phyloP scores from a whole-genome alignment of 2,329 filamentous ascomycete species.

The Ophiosphaerella herpotricha region DNA sequence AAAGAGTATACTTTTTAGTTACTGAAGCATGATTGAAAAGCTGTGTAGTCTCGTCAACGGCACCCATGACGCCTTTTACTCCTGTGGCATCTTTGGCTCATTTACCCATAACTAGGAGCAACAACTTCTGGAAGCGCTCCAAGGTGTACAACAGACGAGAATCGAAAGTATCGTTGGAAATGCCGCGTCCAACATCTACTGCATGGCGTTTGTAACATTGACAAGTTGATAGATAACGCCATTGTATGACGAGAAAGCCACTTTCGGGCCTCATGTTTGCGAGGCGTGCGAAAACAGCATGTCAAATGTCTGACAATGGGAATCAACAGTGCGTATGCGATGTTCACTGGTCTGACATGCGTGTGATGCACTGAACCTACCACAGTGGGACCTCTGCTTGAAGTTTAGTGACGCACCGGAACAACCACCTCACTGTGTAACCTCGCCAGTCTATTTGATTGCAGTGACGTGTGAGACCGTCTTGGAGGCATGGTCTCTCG shows the following conservation, averaged over 20 bases:
- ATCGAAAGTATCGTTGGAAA: background rate
- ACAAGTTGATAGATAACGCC: background rate
- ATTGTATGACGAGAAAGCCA: background rate
- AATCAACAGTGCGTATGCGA: constrained; percentile 18
- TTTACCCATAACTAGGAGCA: too few species aligned
- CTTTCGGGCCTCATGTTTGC: constrained; percentile 13
- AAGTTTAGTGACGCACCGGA: background rate
- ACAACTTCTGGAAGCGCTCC: background rate
- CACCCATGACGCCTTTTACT: too few species aligned
- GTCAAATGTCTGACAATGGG: constrained; percentile 15
- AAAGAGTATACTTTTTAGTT: too few species aligned
- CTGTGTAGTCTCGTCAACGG: too few species aligned
- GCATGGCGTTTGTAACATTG: background rate
- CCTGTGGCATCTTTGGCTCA: too few species aligned
- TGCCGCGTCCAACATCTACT: background rate
- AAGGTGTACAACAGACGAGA: constrained; percentile 1
- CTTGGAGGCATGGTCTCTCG: too few species aligned
- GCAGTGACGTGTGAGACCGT: too few species aligned
- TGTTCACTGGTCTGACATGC: constrained; percentile 5
- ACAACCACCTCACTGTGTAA: background rate
- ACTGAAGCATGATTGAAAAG: too few species aligned
- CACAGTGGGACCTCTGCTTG: background rate
- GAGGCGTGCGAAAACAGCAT: constrained; percentile 10
- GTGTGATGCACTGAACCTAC: background rate
- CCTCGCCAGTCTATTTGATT: background rate